Evolutionary conservation across 108 stramenopile species (phyloP), one percentile per base, ranked within the genome.

Genomic region (Thalassiosira profunda): DNA sequence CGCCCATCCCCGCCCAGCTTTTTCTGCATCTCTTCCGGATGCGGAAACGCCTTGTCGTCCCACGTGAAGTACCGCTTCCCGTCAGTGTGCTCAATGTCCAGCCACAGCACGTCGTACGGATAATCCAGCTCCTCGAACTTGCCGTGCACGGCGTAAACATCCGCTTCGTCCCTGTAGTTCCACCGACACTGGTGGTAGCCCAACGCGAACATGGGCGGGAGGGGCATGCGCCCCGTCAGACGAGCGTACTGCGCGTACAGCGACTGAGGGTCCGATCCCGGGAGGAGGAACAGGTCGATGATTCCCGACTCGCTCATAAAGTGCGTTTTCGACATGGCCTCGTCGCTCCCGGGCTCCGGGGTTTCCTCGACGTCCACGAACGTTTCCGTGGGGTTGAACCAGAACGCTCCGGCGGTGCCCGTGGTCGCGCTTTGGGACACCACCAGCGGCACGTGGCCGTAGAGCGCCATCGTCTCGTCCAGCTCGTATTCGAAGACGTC

Each of bases 181-280:
- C 99, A 99, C 21, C 99, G 90, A 67, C 99, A 98, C 79, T 99
- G 99, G 75, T 99, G 99, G 79, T 98, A 99, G n/a, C 96, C 99
- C 45, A 99, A 80, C 26, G 95, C 82, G 71, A 99, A 99, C 67
- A 97, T 87, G 11, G 99, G 98, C 0, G 99, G 99, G 6, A 98
- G 77, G 2, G 85, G 76, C 66, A 79, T 77, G 1, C 82, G 73
- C 17, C 98, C 98, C 3, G 96, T 97, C 42, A 99, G 76, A n/a
- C 71, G 67, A 5, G 91, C 81, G 79, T 98, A 99, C 67, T 99
- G 98, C 17, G 58, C 73, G 68, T 96, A 96, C 11, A 99, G 45
- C 5, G 79, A 67, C 12, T 68, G 60, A 0, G 96, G 88, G 46
- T 82, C 83, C 25, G 89, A 81, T 23, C 95, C 95, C 10, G 91